Base-by-base conservation (phyloP, 1,139 yeast species). In the Entelexis sorbosivorans region DNA sequence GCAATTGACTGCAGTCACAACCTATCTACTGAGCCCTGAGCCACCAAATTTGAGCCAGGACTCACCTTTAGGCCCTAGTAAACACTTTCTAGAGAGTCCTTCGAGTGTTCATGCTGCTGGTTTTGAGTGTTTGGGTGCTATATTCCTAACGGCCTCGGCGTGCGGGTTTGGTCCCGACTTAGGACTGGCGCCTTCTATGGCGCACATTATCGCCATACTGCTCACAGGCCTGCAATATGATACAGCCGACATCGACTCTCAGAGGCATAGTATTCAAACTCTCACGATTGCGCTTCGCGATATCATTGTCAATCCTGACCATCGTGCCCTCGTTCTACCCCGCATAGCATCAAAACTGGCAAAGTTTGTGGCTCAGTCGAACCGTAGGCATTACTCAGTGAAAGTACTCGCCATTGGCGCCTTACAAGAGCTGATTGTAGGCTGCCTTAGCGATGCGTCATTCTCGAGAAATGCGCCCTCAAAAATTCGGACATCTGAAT, bases 251-350 rank as follows among this genome's bases (percentile, higher is more conserved):
- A 5, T 50, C 28, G 56, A 64, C 13, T 59, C 70, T 2, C 76
- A 73, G 56, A 38, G 63, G 0, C 61, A 63, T 13, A 65, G 74
- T 1, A 48, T 78, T 14, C 60, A 61, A 1, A 62, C 75, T 0
- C 59, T 78, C 34, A 51, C 59, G 0, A 55, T 61, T 0, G 56
- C 77, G 1, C 71, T 71, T 52, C 61, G 62, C 20, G 54, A 63
- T 6, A 51, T 73, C 3, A 62, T 72, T 16, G 52, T 62, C n/a
- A 73, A 73, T 58, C 81, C 81, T 2, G 83, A 78, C 50, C 63
- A 71, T 2, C 52, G 78, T 8, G 76, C 82, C 0, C 65, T 72
- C 52, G 70, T 79, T 45, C 62, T 79, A 16, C 86, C 86, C 0
- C 82, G 82, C 0, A 71, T 71, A 19, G 73, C 78, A 0, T 80